Percentiles rank a stretch among this genome's conserved stretches.
Evolutionary conservation across 345 rosid genomes (phyloP).

Genomic region (Firmiana major): DNA sequence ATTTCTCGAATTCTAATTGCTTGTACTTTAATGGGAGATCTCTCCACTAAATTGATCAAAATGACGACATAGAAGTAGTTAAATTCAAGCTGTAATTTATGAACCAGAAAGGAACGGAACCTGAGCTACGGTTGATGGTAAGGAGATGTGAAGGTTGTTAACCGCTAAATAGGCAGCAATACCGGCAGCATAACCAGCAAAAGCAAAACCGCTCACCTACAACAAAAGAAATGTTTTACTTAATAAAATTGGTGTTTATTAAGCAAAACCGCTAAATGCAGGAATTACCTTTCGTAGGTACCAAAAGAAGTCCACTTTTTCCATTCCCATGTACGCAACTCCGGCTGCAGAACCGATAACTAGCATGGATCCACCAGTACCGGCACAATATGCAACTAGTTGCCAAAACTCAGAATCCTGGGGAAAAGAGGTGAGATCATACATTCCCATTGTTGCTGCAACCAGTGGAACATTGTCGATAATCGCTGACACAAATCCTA

Average conservation of each 20-base stretch:
- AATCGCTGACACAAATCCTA: conserved; percentile 83
- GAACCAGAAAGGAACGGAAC: conserved; percentile 56
- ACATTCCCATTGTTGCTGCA: conserved; percentile 98
- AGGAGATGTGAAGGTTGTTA: conserved; percentile 35
- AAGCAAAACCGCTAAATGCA: too few relatives aligned
- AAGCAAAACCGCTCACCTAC: conserved; percentile 92
- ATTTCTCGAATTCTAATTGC: not conserved
- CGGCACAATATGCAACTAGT: conserved; percentile 81
- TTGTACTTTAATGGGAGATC: not conserved
- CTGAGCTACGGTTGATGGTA: conserved; percentile 60
- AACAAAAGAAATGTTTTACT: conserved; percentile 12
- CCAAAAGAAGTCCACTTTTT: conserved; percentile 95
- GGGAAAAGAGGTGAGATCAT: conserved; percentile 77
- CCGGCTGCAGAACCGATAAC: conserved; percentile 95
- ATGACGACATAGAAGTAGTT: not conserved
- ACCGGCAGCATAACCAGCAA: conserved; percentile 89
- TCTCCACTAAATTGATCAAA: not conserved
- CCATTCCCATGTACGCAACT: conserved; percentile 98
- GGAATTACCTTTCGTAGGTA: conserved; percentile 69
- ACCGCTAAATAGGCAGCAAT: conserved; percentile 53
- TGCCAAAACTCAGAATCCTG: conserved; percentile 93
- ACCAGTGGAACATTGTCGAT: conserved; percentile 93
- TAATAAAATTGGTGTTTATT: too few relatives aligned
- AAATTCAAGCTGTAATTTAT: conserved; percentile 12
- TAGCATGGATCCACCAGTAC: conserved; percentile 95